Evolutionary conservation across 805 yeast genomes (phyloP).

Genomic region (Metschnikowia shivogae): DNA sequence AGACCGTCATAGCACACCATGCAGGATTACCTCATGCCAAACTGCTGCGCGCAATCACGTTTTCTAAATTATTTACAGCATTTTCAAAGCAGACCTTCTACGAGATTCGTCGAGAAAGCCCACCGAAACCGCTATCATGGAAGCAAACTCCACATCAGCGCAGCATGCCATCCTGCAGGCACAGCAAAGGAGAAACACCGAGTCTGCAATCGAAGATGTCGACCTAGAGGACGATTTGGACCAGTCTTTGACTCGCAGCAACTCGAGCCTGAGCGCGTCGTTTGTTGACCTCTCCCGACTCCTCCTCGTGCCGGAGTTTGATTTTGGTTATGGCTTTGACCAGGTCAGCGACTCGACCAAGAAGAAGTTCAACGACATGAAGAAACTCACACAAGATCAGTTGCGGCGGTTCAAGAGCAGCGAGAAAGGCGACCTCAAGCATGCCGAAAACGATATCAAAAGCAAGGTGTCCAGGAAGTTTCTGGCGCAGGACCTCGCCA

Average conservation of each 20-base stretch:
- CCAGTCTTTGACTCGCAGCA: slow-evolving; percentile 9
- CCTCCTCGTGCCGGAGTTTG: slow-evolving; percentile 39
- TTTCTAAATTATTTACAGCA: not conserved
- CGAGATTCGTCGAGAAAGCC: not conserved
- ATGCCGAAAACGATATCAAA: slow-evolving; percentile 8
- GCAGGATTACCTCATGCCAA: too few relatives aligned
- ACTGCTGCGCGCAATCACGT: too few relatives aligned
- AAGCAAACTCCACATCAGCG: not conserved
- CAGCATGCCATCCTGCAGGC: not conserved
- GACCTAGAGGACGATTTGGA: slow-evolving; percentile 6
- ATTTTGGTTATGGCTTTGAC: slow-evolving; percentile 38
- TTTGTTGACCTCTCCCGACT: slow-evolving; percentile 36
- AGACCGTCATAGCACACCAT: too few relatives aligned
- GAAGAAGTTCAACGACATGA: slow-evolving; percentile 34
- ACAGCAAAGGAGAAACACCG: not conserved
- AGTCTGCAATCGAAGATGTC: not conserved
- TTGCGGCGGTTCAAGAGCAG: slow-evolving; percentile 26
- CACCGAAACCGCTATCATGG: not conserved
- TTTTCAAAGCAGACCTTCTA: not conserved
- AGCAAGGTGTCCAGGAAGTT: slow-evolving; percentile 5
- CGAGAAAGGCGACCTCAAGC: slow-evolving; percentile 4
- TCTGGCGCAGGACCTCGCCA: slow-evolving; percentile 22
- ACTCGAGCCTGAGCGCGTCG: slow-evolving; percentile 23
- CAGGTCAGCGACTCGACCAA: slow-evolving; percentile 34
- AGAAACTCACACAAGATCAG: slow-evolving; percentile 29